These are phyloP conservation scores for Thelonectria olida DNA, from an alignment of 2,329 filamentous ascomycete species.

Conservation along the genomic window DNA sequence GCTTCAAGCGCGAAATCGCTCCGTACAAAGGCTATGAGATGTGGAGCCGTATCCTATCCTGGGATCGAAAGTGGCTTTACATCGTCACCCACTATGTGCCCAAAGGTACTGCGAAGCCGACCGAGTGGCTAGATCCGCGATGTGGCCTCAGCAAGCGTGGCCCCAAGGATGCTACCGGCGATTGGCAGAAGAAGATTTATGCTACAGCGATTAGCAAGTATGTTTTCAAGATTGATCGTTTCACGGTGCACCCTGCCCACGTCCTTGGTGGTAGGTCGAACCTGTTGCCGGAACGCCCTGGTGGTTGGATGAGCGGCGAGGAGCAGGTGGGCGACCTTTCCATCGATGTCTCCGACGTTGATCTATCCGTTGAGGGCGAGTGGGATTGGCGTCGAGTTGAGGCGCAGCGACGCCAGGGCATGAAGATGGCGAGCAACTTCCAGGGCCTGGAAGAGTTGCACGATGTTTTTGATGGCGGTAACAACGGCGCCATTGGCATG, in stretches of 20 bases:
- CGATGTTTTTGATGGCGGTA: constrained; percentile 62
- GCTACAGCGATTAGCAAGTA: constrained; percentile 82
- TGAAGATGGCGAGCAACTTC: constrained; percentile 65
- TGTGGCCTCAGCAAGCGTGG: constrained; percentile 55
- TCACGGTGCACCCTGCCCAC: constrained; percentile 85
- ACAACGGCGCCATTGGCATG: constrained; percentile 59
- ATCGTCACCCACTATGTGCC: constrained; percentile 78
- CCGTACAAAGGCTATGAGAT: constrained; percentile 77
- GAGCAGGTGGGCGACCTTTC: constrained; percentile 52
- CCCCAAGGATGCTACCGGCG: constrained; percentile 46
- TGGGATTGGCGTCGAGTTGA: constrained; percentile 71
- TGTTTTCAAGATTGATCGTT: constrained; percentile 81
- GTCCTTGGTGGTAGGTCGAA: constrained; percentile 73
- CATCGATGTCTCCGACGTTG: constrained; percentile 48
- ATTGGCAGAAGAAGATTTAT: constrained; percentile 71
- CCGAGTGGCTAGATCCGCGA: constrained; percentile 59
- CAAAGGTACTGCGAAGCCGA: constrained; percentile 65
- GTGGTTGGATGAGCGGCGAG: constrained; percentile 65
- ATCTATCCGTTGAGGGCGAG: constrained; percentile 46
- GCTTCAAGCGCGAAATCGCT: constrained; percentile 78
- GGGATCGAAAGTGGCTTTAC: constrained; percentile 87
- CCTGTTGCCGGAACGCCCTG: constrained; percentile 78
- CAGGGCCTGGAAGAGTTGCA: constrained; percentile 64
- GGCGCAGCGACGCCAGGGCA: constrained; percentile 62
- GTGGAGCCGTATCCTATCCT: constrained; percentile 74